Percentiles rank a stretch among this genome's conserved stretches.
Conservation (phyloP, 257 asterid species). For the Ilex aquifolium region DNA sequence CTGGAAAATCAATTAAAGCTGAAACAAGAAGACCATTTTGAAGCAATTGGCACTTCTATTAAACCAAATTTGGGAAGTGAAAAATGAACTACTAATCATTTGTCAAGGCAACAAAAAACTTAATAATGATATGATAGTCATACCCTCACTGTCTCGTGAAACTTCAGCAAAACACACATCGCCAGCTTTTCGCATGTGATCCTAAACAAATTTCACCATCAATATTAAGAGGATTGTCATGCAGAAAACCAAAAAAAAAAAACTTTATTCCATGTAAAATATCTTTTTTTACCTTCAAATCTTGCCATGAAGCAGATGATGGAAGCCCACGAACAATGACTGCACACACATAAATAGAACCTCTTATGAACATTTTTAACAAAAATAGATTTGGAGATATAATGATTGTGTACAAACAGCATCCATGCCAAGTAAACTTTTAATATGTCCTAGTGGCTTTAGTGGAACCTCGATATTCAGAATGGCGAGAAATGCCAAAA, state of each 20-base stretch:
- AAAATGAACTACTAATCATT: too few species aligned
- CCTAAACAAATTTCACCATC: slow-evolving; percentile 42
- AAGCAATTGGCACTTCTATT: too few species aligned
- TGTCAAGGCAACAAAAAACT: too few species aligned
- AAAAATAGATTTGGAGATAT: slow-evolving; percentile 1
- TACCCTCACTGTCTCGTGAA: slow-evolving; percentile 96
- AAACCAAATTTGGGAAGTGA: too few species aligned
- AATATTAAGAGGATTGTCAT: slow-evolving; percentile 7
- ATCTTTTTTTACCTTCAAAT: slow-evolving; percentile 70
- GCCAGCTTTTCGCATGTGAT: slow-evolving; percentile 99
- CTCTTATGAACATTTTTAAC: slow-evolving; percentile 2
- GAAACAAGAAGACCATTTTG: too few species aligned
- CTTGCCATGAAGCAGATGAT: slow-evolving; percentile 99
- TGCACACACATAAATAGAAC: slow-evolving; percentile 20
- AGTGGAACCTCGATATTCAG: slow-evolving; percentile 79
- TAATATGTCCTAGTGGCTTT: slow-evolving; percentile 2
- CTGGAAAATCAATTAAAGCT: too few species aligned
- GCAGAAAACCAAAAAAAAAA: background rate
- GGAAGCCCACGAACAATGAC: slow-evolving; percentile 96
- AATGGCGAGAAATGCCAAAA: slow-evolving; percentile 84
- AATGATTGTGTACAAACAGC: background rate
- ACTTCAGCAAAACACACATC: slow-evolving; percentile 99
- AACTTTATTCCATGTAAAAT: background rate
- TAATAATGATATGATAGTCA: background rate
- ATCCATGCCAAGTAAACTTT: slow-evolving; percentile 1